Evolutionary conservation across 2,329 filamentous ascomycete species (phyloP).

Genomic region (Phaeosphaeriaceae sp.): DNA sequence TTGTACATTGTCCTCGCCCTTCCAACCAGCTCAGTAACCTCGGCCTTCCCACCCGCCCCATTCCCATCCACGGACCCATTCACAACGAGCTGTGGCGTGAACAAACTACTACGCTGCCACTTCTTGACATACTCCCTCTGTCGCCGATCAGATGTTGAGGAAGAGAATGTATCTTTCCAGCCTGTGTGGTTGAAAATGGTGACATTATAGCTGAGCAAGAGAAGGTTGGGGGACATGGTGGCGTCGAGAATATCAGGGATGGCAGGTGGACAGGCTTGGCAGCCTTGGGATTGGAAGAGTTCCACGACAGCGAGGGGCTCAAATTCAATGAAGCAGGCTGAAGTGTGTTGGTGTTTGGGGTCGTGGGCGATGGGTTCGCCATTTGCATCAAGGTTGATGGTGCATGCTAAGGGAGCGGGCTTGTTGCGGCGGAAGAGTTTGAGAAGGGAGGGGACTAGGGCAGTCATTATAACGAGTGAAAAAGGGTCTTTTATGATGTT

Average conservation of each 20-base stretch:
- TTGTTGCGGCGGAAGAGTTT: not conserved
- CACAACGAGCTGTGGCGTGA: not conserved
- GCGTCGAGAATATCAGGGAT: not conserved
- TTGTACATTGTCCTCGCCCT: not conserved
- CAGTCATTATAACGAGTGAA: too few relatives aligned
- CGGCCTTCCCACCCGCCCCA: not conserved
- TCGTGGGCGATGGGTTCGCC: not conserved
- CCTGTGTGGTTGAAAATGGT: not conserved
- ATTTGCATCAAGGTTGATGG: not conserved
- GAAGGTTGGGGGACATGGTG: not conserved
- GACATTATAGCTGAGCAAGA: not conserved
- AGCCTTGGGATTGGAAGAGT: slow-evolving; percentile 1
- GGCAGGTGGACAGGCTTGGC: not conserved
- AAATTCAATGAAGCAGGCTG: not conserved
- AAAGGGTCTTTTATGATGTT: too few relatives aligned
- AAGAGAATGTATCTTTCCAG: not conserved
- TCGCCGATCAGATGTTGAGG: not conserved
- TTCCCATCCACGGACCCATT: not conserved
- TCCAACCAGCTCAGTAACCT: not conserved
- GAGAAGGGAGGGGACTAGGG: not conserved
- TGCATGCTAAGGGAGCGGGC: not conserved
- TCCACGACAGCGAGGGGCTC: not conserved
- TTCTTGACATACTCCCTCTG: not conserved
- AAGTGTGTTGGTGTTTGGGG: not conserved
- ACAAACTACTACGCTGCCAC: not conserved